Evolutionary conservation across 306 rosid genomes (phyloP).

Genomic region (Aeschynomene evenia): DNA sequence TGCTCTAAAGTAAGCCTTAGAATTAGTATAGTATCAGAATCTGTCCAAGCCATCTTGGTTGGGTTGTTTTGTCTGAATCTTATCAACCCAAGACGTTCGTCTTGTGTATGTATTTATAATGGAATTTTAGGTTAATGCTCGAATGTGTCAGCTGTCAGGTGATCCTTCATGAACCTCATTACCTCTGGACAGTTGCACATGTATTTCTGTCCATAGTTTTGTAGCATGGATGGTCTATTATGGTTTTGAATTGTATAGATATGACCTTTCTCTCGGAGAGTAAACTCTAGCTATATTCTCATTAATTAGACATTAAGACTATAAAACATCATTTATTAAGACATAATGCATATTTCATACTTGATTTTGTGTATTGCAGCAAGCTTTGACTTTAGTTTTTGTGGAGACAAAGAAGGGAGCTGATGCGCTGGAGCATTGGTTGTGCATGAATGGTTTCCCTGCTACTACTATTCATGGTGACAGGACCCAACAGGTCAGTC

Average conservation of each 20-base stretch:
- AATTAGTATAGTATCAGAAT: neutral
- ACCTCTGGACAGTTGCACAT: neutral
- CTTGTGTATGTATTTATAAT: neutral
- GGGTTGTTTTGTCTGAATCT: neutral
- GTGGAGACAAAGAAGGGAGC: constrained; percentile 99
- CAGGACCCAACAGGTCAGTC: constrained; percentile 89
- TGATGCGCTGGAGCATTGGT: constrained; percentile 90
- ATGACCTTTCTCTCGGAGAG: neutral
- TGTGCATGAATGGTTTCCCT: constrained; percentile 78
- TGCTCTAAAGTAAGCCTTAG: neutral
- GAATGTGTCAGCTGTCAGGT: neutral
- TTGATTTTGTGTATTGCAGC: constrained; percentile 52
- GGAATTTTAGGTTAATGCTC: constrained; percentile 8
- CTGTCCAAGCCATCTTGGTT: neutral
- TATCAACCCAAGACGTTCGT: neutral
- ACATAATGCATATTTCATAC: too few species aligned
- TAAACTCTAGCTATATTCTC: neutral
- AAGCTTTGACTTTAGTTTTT: constrained; percentile 89
- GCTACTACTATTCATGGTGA: constrained; percentile 98
- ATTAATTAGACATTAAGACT: neutral
- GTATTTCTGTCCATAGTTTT: neutral
- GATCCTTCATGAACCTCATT: neutral
- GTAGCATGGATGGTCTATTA: neutral
- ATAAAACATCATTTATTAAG: too few species aligned
- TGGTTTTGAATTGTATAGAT: neutral